Evolutionary conservation across 2,329 filamentous ascomycete genomes (phyloP), one percentile per base, ranked within the genome.

Genomic region (Cladophialophora bantiana): DNA sequence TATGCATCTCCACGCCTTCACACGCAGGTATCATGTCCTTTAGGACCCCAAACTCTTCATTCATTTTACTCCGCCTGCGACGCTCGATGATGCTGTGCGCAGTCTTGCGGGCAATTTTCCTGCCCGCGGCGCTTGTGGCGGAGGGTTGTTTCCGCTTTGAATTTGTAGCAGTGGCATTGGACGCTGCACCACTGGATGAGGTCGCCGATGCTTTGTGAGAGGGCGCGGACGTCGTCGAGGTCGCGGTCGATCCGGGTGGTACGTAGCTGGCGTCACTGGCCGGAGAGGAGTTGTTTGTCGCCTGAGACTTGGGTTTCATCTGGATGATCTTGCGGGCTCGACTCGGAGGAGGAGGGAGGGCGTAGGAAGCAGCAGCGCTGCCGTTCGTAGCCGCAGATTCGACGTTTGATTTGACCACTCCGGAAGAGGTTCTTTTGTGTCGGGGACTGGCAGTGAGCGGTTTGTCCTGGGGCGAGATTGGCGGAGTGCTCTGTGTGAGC

Each of bases 11-110:
- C 72, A 89, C 87, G 6, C 93, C 94, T n/a, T 87, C 88, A 78
- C 95, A 98, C 1, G 95, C 94, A 0, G 95, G 95, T 65, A 98
- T 96, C 91, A 99, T 93, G 74, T 90, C 87, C 80, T 98, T 98
- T 71, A 98, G 81, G 15, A 96, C 90, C 1, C 89, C 91, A 81
- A 98, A 98, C 80, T 98, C 95, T 77, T 98, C 94, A 73, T 99
- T 98, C 94, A 98, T 99, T 83, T 98, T 99, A 12, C 92, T 96
- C 69, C 95, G 85, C 73, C 95, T 83, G 65, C 94, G 83, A 54
- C 95, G 85, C 81, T 99, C 95, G 73, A 98, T 99, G 71, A 98
- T 81, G 75, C 93, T 97, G 76, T 99, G 95, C 10, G 95, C 95
- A 1, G 94, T 98, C 81, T 97, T 98, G 71, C 95, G 87, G 5